Evolutionary conservation across 2,329 filamentous ascomycete genomes (phyloP).

Genomic region (Zymoseptoria ardabiliae): DNA sequence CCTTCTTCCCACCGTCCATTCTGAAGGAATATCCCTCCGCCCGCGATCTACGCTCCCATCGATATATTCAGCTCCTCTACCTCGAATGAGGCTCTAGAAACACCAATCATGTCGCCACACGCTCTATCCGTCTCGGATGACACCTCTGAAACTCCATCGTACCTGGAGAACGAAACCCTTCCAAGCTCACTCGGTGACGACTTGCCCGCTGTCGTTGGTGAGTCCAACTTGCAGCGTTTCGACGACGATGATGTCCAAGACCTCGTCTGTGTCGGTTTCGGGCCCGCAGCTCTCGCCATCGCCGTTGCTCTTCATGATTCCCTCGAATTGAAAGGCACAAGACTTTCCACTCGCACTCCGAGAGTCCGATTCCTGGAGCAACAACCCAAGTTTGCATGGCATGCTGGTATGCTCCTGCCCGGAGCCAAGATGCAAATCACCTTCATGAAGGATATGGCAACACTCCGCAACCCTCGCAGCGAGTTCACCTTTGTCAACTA

Average conservation of each 20-base stretch:
- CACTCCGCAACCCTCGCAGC: slow-evolving; percentile 76
- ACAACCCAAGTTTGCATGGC: slow-evolving; percentile 79
- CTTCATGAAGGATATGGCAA: slow-evolving; percentile 93
- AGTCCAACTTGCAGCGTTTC: slow-evolving; percentile 41
- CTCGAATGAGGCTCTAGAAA: background rate
- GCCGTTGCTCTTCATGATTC: slow-evolving; percentile 82
- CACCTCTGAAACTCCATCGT: background rate
- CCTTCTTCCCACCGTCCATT: background rate
- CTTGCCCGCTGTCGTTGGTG: slow-evolving; percentile 9
- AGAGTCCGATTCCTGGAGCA: slow-evolving; percentile 84
- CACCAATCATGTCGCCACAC: slow-evolving; percentile 17
- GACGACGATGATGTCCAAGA: slow-evolving; percentile 64
- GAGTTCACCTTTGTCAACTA: slow-evolving; percentile 97
- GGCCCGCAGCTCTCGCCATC: slow-evolving; percentile 81
- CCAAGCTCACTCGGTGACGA: slow-evolving; percentile 9
- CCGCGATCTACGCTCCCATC: background rate
- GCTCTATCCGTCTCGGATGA: slow-evolving; percentile 8
- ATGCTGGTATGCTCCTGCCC: slow-evolving; percentile 88
- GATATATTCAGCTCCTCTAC: background rate
- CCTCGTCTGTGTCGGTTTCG: slow-evolving; percentile 85
- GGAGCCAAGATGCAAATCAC: slow-evolving; percentile 97
- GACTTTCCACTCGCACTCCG: slow-evolving; percentile 42
- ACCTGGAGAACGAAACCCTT: slow-evolving; percentile 5
- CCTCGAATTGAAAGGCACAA: slow-evolving; percentile 41
- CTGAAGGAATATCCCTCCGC: background rate